Conservation (phyloP, 441 rosid species). For the Jatropha podagrica region DNA sequence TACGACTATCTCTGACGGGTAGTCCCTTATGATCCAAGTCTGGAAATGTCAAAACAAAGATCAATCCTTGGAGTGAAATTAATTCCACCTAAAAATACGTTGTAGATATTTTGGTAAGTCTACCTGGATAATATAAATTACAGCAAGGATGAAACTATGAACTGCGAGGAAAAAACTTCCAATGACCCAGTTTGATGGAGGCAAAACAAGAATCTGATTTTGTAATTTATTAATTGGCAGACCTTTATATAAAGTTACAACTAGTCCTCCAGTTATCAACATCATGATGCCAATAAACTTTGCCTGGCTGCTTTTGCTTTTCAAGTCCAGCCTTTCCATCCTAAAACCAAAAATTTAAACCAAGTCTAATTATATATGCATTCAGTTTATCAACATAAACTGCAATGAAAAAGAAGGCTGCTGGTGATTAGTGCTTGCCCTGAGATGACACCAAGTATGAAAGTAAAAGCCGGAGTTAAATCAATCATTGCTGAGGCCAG, state of each 20-base stretch:
- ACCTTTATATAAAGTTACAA: constrained; percentile 37
- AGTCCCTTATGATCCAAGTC: constrained; percentile 38
- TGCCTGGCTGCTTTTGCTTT: constrained; percentile 34
- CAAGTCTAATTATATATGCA: too few relatives aligned
- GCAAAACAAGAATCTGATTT: not conserved
- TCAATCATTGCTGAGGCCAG: constrained; percentile 50
- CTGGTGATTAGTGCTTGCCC: constrained; percentile 26
- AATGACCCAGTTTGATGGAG: constrained; percentile 30
- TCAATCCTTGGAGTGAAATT: not conserved
- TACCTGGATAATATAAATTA: constrained; percentile 31
- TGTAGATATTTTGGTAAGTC: not conserved
- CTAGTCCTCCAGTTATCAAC: constrained; percentile 40
- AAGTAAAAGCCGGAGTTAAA: constrained; percentile 56
- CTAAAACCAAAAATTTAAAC: constrained; percentile 16
- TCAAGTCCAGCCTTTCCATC: constrained; percentile 41
- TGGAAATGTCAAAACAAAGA: constrained; percentile 8
- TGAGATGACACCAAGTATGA: constrained; percentile 46
- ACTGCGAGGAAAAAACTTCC: constrained; percentile 32
- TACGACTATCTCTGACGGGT: constrained; percentile 32
- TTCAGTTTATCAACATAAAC: too few relatives aligned
- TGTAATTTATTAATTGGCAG: constrained; percentile 17
- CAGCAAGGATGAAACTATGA: constrained; percentile 23
- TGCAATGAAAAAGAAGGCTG: too few relatives aligned
- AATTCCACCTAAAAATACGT: not conserved
- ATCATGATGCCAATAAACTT: constrained; percentile 39